Evolutionary conservation across 768 basidiomycete genomes (phyloP).

Genomic region (Macrolepiota fuliginosa): DNA sequence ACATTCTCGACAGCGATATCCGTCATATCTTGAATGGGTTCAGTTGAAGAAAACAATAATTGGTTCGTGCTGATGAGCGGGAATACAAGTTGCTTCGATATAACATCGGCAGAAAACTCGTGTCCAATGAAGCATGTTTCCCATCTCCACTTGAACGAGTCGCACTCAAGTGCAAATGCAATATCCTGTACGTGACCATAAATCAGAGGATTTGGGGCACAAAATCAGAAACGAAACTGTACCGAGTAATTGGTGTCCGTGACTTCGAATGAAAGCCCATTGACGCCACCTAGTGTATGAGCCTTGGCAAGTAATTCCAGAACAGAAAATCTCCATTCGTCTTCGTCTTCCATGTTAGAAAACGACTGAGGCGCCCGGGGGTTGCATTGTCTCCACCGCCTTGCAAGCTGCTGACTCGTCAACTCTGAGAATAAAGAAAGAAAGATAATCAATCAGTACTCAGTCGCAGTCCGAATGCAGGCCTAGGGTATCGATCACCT

Average conservation of each 20-base stretch:
- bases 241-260: conserved; percentile 61
- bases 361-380: conserved; percentile 25
- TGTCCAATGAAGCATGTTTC: conserved; percentile 65
- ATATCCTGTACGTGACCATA: conserved; percentile 49
- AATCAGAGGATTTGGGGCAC: conserved; percentile 11
- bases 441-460: conserved; percentile 9
- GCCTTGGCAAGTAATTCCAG: conserved; percentile 54
- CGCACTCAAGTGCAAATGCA: conserved; percentile 57
- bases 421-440: conserved; percentile 38
- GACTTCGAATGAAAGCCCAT: conserved; percentile 57
- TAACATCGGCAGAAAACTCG: conserved; percentile 63
- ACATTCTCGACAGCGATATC: conserved; percentile 69
- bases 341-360: conserved; percentile 43
- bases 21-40: conserved; percentile 53
- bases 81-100: conserved; percentile 76
- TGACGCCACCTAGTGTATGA: conserved; percentile 62
- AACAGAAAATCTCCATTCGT: conserved; percentile 55
- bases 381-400: conserved; percentile 71
- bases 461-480: conserved; percentile 10
- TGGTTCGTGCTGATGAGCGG: conserved; percentile 73
- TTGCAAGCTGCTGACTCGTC: conserved; percentile 54
- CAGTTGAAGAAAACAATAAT: conserved; percentile 61
- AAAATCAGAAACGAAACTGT: conserved; percentile 20
- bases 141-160: conserved; percentile 76
- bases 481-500: conserved; percentile 38